phyloP scores from a whole-genome alignment of 75 land plant species.

The Picea sitchensis region DNA sequence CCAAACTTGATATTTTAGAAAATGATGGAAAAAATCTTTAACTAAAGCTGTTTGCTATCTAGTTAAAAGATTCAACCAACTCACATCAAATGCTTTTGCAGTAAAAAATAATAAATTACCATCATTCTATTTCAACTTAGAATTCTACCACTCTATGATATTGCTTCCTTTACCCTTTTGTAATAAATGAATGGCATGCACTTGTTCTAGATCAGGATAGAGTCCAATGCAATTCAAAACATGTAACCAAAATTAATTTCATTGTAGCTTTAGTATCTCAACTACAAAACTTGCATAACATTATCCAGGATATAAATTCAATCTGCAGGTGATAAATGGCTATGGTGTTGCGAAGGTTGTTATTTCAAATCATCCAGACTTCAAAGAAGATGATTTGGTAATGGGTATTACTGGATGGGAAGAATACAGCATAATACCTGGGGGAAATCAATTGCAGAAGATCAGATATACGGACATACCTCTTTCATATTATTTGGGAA shows the following conservation, averaged over 20 bases:
- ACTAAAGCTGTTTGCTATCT: not conserved
- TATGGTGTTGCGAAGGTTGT: constrained; percentile 66
- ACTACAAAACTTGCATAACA: not conserved
- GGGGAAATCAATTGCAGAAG: constrained; percentile 30
- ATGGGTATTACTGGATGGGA: constrained; percentile 63
- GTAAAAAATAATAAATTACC: not conserved
- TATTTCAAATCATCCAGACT: constrained; percentile 61
- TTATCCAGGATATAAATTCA: not conserved
- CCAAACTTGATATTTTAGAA: not conserved
- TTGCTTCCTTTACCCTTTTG: not conserved
- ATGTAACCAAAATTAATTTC: not conserved
- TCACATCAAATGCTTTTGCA: not conserved
- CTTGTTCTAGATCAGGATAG: not conserved
- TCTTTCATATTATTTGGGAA: constrained; percentile 59
- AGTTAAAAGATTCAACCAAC: not conserved
- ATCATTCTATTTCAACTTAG: no score
- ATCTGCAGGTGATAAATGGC: constrained; percentile 48
- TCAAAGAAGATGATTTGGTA: constrained; percentile 55
- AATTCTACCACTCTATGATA: not conserved
- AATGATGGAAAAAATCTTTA: not conserved
- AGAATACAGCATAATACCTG: constrained; percentile 54
- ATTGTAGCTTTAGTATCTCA: no score
- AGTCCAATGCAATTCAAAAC: not conserved
- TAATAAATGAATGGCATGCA: not conserved
- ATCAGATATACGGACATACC: constrained; percentile 40